A percentile compares a stretch with the other conserved stretches of the same genome.
Conservation (phyloP, 768 basidiomycete genomes). For the Tulasnella sp. region DNA sequence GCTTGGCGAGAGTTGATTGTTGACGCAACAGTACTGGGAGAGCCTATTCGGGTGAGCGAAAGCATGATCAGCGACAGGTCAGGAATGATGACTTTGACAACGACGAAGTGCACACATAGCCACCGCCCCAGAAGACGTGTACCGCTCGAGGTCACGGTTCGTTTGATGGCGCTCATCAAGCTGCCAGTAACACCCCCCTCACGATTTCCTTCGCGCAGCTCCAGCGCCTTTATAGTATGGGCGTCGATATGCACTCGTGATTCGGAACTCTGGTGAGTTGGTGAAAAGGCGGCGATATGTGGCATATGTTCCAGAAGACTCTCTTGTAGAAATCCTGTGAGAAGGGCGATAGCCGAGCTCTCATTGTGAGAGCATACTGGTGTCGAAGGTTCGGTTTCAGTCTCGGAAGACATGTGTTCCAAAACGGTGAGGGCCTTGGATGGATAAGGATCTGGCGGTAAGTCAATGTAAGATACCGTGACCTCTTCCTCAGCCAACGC, state of each 20-base stretch:
- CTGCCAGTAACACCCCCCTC: conserved; percentile 68
- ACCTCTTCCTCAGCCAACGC: conserved; percentile 42
- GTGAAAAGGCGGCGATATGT: conserved; percentile 22
- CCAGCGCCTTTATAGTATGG: conserved; percentile 79
- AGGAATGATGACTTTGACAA: conserved; percentile 14
- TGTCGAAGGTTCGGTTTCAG: conserved; percentile 6
- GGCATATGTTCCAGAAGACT: conserved; percentile 77
- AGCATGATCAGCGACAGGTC: conserved; percentile 11
- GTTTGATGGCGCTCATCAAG: conserved; percentile 59
- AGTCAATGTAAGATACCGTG: conserved; percentile 39
- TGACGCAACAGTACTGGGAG: conserved; percentile 62
- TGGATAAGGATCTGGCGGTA: neutral
- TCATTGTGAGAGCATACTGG: conserved; percentile 31
- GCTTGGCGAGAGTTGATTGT: conserved; percentile 68
- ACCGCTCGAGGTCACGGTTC: conserved; percentile 68
- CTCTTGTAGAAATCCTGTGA: conserved; percentile 51
- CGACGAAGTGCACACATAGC: conserved; percentile 46
- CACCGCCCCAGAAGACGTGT: conserved; percentile 62
- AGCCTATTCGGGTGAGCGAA: too few relatives aligned
- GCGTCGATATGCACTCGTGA: conserved; percentile 81
- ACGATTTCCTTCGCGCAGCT: conserved; percentile 61
- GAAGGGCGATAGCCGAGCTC: conserved; percentile 43
- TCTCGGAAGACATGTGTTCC: neutral
- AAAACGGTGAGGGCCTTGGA: neutral
- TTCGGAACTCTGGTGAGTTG: conserved; percentile 42